Conservation (phyloP, 2,329 filamentous ascomycete genomes). For the Ophiostoma sp. region DNA sequence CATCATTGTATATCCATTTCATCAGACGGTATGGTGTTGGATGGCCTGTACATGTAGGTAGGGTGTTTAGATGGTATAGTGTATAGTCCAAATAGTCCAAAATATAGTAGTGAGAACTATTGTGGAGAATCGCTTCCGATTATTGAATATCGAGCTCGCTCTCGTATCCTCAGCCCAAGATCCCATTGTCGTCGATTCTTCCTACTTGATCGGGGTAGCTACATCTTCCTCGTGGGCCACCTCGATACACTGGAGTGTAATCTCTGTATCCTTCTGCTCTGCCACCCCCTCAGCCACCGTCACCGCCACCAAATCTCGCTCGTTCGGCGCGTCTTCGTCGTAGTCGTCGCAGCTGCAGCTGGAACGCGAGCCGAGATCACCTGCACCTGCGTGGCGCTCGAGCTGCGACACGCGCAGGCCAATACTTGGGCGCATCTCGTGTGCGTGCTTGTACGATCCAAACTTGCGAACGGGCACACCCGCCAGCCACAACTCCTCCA, state of each 20-base stretch:
- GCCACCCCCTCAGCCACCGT: not conserved
- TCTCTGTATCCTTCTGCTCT: not conserved
- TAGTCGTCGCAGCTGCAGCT: not conserved
- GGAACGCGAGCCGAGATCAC: not conserved
- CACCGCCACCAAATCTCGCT: not conserved
- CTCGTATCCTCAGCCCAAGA: not conserved
- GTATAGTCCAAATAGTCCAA: not conserved
- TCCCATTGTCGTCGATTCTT: not conserved
- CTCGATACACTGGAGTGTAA: not conserved
- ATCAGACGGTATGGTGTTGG: not conserved
- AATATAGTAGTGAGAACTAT: not conserved
- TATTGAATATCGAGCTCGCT: not conserved
- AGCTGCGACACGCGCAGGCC: not conserved
- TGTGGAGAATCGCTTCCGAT: not conserved
- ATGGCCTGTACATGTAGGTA: not conserved
- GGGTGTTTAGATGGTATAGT: not conserved
- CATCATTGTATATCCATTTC: not conserved
- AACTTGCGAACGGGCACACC: not conserved
- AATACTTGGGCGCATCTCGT: not conserved
- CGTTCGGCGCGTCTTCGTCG: not conserved
- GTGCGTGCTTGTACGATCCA: not conserved
- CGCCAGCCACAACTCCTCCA: not conserved
- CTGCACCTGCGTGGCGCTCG: not conserved
- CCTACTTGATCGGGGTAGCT: slow-evolving; percentile 2
- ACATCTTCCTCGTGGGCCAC: not conserved